Base-by-base conservation (phyloP, 1,284 basidiomycete genomes). In the Anthracocystis walkeri region DNA sequence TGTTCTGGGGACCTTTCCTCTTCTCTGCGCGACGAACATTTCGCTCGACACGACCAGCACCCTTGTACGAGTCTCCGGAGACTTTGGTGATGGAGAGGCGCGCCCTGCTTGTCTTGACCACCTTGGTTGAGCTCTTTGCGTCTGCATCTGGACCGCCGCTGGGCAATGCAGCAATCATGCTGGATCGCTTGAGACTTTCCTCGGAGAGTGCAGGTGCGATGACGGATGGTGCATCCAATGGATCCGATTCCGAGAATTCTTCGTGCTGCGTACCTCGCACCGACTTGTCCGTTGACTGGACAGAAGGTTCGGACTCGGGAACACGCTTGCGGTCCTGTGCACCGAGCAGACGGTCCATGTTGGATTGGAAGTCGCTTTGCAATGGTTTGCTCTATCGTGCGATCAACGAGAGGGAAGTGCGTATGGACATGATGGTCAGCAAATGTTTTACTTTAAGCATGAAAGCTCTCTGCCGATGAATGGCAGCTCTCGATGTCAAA, bases 291-390 rank as follows among this genome's bases (percentile, higher is more conserved):
- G 33, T 61, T 18, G 67, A 65, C 58, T 67, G 60, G 6, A 60
- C 55, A 10, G 71, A 67, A 5, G 69, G 67, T 21, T 72, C 62
- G 6, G 61, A 18, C 27, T 72, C 71, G 38, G 75, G 66, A 5
- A 33, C 56, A 23, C 78, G 79, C 38, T 59, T 73, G 38, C 64
- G 58, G 11, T 74, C 71, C 48, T 67, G 58, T 12, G 81, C 65
- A 23, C 81, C 81, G 10, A 83, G 72, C 42, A 82, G 62, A 14
- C 76, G 74, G 61, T 83, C 81, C 81, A 83, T 83, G 65, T 82
- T 72, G 46, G 66, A 63, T 38, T 81, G 78, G 59, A 83, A 78
- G 40, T 83, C 80, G 48, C 64, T 78, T 51, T 83, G 81, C 41
- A 83, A 58, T 31, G 80, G 77, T 41, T 78, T 73, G 25, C 60